A percentile compares a stretch with the other conserved stretches of the same genome.
Conservation (phyloP, 345 rosid genomes). For the Physaria fendleri region DNA sequence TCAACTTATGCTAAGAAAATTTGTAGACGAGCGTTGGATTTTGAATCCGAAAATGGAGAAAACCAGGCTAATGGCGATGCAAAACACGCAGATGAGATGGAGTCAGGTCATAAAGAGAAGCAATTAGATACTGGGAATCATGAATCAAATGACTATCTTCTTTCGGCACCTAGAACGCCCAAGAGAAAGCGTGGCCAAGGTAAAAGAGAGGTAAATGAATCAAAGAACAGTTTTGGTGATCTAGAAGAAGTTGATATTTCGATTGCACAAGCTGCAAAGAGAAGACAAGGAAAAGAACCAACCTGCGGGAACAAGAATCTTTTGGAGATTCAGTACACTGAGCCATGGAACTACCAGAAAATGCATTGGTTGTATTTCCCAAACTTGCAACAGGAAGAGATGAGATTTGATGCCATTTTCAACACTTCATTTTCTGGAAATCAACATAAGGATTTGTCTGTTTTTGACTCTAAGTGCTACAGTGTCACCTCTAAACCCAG, state of each 20-base stretch:
- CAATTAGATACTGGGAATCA: slow-evolving; percentile 29
- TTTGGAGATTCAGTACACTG: slow-evolving; percentile 35
- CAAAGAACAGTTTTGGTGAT: background rate
- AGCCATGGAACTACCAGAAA: slow-evolving; percentile 31
- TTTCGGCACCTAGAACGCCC: slow-evolving; percentile 33
- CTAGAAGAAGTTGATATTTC: background rate
- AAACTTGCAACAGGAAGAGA: slow-evolving; percentile 36
- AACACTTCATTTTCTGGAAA: slow-evolving; percentile 31
- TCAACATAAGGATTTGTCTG: slow-evolving; percentile 17
- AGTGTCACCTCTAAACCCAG: slow-evolving; percentile 19
- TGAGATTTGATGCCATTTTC: slow-evolving; percentile 34
- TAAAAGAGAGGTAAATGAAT: slow-evolving; percentile 1
- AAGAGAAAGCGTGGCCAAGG: slow-evolving; percentile 17
- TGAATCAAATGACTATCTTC: slow-evolving; percentile 17
- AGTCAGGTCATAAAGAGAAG: slow-evolving; percentile 31
- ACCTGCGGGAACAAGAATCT: slow-evolving; percentile 26
- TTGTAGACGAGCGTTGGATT: slow-evolving; percentile 55
- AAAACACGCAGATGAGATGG: slow-evolving; percentile 28
- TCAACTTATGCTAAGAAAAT: slow-evolving; percentile 31
- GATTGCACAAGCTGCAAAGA: slow-evolving; percentile 14
- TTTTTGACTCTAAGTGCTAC: slow-evolving; percentile 10
- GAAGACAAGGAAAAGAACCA: slow-evolving; percentile 33
- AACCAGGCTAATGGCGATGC: background rate
- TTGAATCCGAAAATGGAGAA: slow-evolving; percentile 28
- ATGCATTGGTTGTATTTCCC: slow-evolving; percentile 28